Conservation (phyloP, 192 early-diverging fungal genomes). For the Coemansia sp. region DNA sequence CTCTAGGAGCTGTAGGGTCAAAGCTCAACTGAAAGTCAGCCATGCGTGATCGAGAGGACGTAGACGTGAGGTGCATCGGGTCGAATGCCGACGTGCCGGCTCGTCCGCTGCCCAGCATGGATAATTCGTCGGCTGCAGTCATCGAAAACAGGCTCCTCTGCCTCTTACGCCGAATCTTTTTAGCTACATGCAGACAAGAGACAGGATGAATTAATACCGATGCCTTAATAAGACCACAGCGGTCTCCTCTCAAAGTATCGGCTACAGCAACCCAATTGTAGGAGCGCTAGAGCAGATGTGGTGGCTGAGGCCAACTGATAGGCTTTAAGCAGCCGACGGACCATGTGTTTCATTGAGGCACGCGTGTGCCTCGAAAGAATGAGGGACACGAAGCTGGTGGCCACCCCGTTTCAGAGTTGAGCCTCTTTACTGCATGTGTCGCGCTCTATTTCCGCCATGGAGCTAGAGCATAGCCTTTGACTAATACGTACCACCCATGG, state of each 20-base stretch:
- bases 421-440: conserved; percentile 1
- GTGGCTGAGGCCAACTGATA: not conserved
- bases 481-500: conserved; percentile 16
- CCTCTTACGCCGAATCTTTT: conserved; percentile 48
- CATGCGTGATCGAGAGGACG: conserved; percentile 2
- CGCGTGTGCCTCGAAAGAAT: not conserved
- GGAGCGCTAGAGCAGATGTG: not conserved
- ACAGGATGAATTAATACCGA: not conserved
- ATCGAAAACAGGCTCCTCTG: conserved; percentile 53
- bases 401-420: not conserved
- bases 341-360: conserved; percentile 2
- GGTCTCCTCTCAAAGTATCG: not conserved
- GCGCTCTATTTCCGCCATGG: conserved; percentile 2
- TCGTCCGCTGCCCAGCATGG: conserved; percentile 42
- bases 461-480: not conserved
- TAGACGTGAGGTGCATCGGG: conserved; percentile 14
- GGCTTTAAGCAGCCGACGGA: not conserved
- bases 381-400: not conserved
- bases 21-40: too few relatives aligned
- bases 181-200: conserved; percentile 15
- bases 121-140: conserved; percentile 43
- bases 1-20: conserved; percentile 6
- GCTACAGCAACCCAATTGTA: not conserved
- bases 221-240: not conserved
- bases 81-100: conserved; percentile 18